These are phyloP conservation scores for Atalantia buxifolia DNA, from an alignment of 345 rosid species.

Conservation along the genomic window DNA sequence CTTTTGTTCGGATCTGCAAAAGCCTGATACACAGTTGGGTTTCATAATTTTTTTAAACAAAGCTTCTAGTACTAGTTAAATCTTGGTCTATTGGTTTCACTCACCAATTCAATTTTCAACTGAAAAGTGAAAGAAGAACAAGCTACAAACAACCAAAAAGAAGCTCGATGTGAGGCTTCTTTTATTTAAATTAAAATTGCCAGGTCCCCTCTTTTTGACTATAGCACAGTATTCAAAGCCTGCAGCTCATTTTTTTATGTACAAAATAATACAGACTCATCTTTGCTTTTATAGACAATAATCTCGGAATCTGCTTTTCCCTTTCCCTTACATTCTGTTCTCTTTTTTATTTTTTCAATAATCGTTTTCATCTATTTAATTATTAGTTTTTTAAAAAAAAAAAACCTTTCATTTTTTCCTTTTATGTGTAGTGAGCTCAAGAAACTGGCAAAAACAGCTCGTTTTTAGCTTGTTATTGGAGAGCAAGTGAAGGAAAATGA, in stretches of 20 bases:
- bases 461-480: constrained; percentile 31
- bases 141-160: constrained; percentile 31
- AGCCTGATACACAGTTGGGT: background rate
- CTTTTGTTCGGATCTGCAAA: constrained; percentile 23
- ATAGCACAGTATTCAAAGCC: constrained; percentile 31
- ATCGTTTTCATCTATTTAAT: too few relatives aligned
- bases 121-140: constrained; percentile 19
- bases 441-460: constrained; percentile 47
- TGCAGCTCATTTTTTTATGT: constrained; percentile 37
- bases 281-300: constrained; percentile 46
- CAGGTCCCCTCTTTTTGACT: constrained; percentile 30
- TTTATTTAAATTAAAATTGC: constrained; percentile 1
- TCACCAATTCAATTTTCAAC: constrained; percentile 17
- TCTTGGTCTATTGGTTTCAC: constrained; percentile 5
- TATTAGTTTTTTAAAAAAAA: background rate
- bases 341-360: constrained; percentile 2
- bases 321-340: constrained; percentile 38
- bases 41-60: background rate
- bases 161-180: constrained; percentile 18
- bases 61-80: background rate
- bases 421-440: background rate
- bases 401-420: constrained; percentile 13
- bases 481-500: constrained; percentile 21
- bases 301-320: constrained; percentile 47
- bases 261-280: constrained; percentile 28